phyloP scores from a whole-genome alignment of 306 rosid species.

The Inga oerstediana region DNA sequence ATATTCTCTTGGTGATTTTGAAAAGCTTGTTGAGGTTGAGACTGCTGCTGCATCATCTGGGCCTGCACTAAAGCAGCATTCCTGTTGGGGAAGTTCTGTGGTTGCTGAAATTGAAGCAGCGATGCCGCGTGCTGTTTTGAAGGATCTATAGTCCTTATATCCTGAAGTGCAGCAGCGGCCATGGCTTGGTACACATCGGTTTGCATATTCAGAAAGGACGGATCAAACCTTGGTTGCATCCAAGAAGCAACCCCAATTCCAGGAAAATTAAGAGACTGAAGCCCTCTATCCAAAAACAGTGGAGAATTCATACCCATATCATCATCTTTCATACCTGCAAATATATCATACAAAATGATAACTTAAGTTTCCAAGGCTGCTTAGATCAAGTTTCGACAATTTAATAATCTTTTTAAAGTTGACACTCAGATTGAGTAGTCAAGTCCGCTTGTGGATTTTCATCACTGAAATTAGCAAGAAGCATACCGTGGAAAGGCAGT shows the following conservation, averaged over 20 bases:
- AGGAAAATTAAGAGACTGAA: slow-evolving; percentile 74
- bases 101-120: slow-evolving; percentile 81
- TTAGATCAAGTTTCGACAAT: background rate
- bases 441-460: background rate
- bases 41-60: slow-evolving; percentile 77
- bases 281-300: slow-evolving; percentile 86
- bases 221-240: slow-evolving; percentile 91
- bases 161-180: slow-evolving; percentile 95
- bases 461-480: slow-evolving; percentile 7
- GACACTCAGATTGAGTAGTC: slow-evolving; percentile 21
- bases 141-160: slow-evolving; percentile 77
- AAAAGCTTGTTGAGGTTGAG: slow-evolving; percentile 73
- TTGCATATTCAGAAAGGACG: slow-evolving; percentile 77
- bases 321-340: slow-evolving; percentile 83
- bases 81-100: slow-evolving; percentile 65
- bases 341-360: slow-evolving; percentile 19
- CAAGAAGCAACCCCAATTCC: slow-evolving; percentile 87
- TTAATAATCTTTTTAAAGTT: background rate
- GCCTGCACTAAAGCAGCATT: slow-evolving; percentile 71
- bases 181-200: slow-evolving; percentile 88
- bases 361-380: background rate
- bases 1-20: slow-evolving; percentile 65
- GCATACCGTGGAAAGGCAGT: slow-evolving; percentile 82
- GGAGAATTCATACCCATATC: slow-evolving; percentile 80
- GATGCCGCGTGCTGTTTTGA: slow-evolving; percentile 66